Evolutionary conservation across 768 basidiomycete genomes (phyloP).

Genomic region (Tylopilus rubrobrunneus): DNA sequence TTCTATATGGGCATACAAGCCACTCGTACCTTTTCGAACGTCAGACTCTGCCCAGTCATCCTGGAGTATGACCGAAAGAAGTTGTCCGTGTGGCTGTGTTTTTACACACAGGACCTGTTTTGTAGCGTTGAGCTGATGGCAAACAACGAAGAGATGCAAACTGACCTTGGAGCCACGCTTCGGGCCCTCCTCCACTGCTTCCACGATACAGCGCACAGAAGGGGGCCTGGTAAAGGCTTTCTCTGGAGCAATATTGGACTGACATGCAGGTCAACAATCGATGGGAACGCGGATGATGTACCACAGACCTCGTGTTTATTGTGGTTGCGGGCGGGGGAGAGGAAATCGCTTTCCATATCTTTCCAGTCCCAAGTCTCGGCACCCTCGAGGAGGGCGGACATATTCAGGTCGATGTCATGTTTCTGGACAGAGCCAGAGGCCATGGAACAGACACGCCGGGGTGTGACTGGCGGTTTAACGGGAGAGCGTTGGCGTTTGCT

Average conservation of each 20-base stretch:
- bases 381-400: slow-evolving; percentile 53
- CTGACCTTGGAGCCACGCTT: slow-evolving; percentile 24
- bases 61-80: slow-evolving; percentile 52
- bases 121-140: background rate
- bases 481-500: slow-evolving; percentile 16
- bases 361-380: slow-evolving; percentile 71
- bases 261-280: slow-evolving; percentile 1
- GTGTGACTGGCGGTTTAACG: slow-evolving; percentile 10
- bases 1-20: background rate
- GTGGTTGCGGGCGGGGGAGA: slow-evolving; percentile 43
- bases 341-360: slow-evolving; percentile 47
- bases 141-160: background rate
- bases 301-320: slow-evolving; percentile 19
- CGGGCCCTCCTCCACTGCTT: slow-evolving; percentile 38
- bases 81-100: slow-evolving; percentile 36
- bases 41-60: slow-evolving; percentile 78
- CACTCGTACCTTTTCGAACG: slow-evolving; percentile 50
- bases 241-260: slow-evolving; percentile 16
- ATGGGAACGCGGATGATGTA: background rate
- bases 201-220: slow-evolving; percentile 57
- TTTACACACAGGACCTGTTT: slow-evolving; percentile 50
- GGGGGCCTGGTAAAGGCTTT: slow-evolving; percentile 29
- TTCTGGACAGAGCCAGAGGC: background rate
- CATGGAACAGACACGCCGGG: slow-evolving; percentile 11
- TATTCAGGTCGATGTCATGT: slow-evolving; percentile 36